Conservation (phyloP, 306 rosid species). For the Geum urbanum region DNA sequence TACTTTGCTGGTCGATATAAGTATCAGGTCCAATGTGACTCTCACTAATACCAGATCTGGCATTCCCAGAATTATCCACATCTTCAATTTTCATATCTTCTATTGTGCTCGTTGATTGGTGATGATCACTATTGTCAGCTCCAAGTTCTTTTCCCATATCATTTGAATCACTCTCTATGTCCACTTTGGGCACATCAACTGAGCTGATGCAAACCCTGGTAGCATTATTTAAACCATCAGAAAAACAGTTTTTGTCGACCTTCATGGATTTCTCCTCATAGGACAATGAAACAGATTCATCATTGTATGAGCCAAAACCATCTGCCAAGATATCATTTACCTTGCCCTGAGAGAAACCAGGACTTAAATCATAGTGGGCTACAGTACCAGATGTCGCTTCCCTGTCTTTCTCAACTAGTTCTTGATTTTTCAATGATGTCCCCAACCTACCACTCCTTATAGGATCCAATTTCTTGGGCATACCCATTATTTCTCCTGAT, state of each 20-base stretch:
- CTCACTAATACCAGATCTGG: constrained; percentile 23
- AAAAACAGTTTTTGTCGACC: constrained; percentile 26
- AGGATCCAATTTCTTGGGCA: constrained; percentile 12
- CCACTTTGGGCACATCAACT: constrained; percentile 19
- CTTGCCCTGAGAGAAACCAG: constrained; percentile 9
- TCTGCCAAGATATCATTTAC: constrained; percentile 24
- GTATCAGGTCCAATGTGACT: constrained; percentile 21
- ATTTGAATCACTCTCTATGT: constrained; percentile 24
- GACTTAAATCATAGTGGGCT: constrained; percentile 27
- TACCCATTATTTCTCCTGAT: constrained; percentile 14
- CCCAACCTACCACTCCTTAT: constrained; percentile 9
- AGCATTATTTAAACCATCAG: constrained; percentile 22
- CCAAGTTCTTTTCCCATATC: constrained; percentile 23
- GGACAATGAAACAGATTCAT: constrained; percentile 1
- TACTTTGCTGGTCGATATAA: constrained; percentile 28
- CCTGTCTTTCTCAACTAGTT: constrained; percentile 31
- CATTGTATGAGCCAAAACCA: constrained; percentile 22
- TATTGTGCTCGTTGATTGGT: constrained; percentile 19
- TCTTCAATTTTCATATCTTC: constrained; percentile 29
- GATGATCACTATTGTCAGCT: constrained; percentile 23
- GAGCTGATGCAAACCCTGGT: constrained; percentile 18
- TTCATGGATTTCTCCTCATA: constrained; percentile 27
- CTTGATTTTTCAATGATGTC: constrained; percentile 20
- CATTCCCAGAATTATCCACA: constrained; percentile 28
- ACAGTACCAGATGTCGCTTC: constrained; percentile 20